Evolutionary conservation across 768 basidiomycete genomes (phyloP).

Genomic region (Polyporus arcularius): DNA sequence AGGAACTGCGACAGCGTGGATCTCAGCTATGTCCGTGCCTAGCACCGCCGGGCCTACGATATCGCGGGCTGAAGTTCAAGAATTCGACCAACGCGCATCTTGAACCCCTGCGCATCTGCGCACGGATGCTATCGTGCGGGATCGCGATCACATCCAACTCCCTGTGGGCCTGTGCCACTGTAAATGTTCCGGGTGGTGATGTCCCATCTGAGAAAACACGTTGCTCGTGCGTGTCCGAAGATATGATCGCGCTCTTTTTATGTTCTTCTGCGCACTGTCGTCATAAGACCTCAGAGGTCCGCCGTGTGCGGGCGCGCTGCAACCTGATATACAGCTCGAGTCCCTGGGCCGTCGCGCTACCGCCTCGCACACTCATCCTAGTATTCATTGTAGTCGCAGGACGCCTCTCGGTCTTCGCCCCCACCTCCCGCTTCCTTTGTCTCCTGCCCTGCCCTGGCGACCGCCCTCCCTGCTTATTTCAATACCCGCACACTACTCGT

Average conservation of each 20-base stretch:
- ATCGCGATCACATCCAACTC: conserved; percentile 15
- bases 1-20: conserved; percentile 7
- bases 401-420: conserved; percentile 1
- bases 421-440: conserved; percentile 10
- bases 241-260: conserved; percentile 20
- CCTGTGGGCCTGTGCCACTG: conserved; percentile 3
- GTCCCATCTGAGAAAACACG: conserved; percentile 24
- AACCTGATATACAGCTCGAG: conserved; percentile 7
- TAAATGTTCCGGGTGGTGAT: conserved; percentile 18
- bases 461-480: not conserved
- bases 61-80: not conserved
- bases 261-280: conserved; percentile 19
- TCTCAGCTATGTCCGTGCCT: not conserved
- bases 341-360: conserved; percentile 9
- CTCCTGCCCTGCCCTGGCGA: conserved; percentile 5
- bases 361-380: conserved; percentile 8
- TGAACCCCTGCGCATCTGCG: conserved; percentile 9
- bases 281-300: conserved; percentile 26
- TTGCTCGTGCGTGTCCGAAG: conserved; percentile 17
- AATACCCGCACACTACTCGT: not conserved
- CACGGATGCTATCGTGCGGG: conserved; percentile 3
- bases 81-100: not conserved
- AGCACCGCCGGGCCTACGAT: not conserved
- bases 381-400: conserved; percentile 8
- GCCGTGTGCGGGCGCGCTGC: conserved; percentile 4